Base-by-base conservation (phyloP, 2,329 filamentous ascomycete genomes). In the Coniochaeta ligniaria region DNA sequence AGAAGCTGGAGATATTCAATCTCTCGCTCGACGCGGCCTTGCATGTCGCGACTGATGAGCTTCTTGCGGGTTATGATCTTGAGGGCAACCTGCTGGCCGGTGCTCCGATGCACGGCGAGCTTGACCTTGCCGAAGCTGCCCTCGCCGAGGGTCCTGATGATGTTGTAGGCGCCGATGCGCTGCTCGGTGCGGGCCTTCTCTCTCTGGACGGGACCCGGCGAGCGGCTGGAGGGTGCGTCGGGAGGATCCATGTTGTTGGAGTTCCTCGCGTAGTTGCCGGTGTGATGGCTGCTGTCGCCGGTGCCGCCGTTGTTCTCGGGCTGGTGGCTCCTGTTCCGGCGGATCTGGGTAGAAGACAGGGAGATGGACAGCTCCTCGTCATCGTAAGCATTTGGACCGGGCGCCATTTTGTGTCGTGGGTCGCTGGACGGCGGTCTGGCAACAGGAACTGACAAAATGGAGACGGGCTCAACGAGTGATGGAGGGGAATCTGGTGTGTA, bases 41-140 rank as follows among this genome's bases (percentile, higher is more conserved):
- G 93, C 95, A 99, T 98, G 75, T 99, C 95, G 70, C 94, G 84
- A 67, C 93, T 98, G 68, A 97, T 92, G 70, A 99, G 84, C 80
- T 97, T 96, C 80, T 95, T 95, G 66, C 95, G 86, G 47, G 92
- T 91, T 71, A 99, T 99, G 72, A 98, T 97, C 82, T 99, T 99
- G 72, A 99, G 83, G 31, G 95, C 95, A 58, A 99, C 95, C 78
- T 97, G 91, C 75, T 98, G 93, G 65, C 91, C 91, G 66, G 91
- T 98, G 67, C 92, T 87, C 70, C 92, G 87, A 73, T 99, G 95
- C 47, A 93, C 90, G 24, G 95, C 95, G 68, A 99, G 85, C 81
- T 98, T 98, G 73, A 99, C 95, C 79, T 99, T 99, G 69, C 95
- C 95, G 74, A 99, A 99, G 2, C 93, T 97, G 55, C 95, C 95